A percentile compares a stretch with the other conserved stretches of the same genome.
Conservation (phyloP, 495 filamentous ascomycete species). For the Trichoderma gamsii region DNA sequence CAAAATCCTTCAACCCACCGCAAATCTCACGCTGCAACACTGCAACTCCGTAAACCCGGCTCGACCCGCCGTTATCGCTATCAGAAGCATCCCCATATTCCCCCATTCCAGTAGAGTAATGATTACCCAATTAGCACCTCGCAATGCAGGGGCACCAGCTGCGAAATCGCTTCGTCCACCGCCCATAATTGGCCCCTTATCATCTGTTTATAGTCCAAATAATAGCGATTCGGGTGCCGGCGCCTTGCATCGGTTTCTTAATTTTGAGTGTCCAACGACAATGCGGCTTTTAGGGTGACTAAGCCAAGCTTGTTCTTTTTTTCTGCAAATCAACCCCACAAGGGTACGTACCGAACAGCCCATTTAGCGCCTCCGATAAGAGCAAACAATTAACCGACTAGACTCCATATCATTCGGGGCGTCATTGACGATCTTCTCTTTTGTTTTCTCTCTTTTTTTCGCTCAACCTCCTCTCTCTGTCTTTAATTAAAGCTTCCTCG, state of each 20-base stretch:
- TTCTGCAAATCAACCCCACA: not conserved
- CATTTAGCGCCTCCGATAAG: conserved; percentile 1
- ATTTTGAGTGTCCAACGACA: not conserved
- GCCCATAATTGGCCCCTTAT: not conserved
- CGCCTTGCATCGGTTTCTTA: not conserved
- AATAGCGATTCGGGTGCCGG: not conserved
- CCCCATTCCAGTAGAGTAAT: not conserved
- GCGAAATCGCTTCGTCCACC: not conserved
- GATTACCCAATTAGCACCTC: conserved; percentile 11
- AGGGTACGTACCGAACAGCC: too few species aligned
- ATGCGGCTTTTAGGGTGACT: not conserved
- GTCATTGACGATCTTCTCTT: not conserved
- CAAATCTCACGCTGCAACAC: not conserved
- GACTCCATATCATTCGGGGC: not conserved
- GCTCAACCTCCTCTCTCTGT: not conserved
- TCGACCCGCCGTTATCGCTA: not conserved
- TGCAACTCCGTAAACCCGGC: not conserved
- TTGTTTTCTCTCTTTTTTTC: conserved; percentile 1
- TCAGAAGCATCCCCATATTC: not conserved
- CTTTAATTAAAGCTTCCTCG: too few species aligned
- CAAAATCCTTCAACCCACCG: not conserved
- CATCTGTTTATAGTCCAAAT: too few species aligned
- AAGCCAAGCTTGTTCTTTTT: not conserved
- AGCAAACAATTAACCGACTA: not conserved
- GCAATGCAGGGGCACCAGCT: not conserved